Percentiles rank a stretch among this genome's conserved stretches.
phyloP scores from a whole-genome alignment of 2,329 filamentous ascomycete genomes.

The Fusarium fujikuroi region DNA sequence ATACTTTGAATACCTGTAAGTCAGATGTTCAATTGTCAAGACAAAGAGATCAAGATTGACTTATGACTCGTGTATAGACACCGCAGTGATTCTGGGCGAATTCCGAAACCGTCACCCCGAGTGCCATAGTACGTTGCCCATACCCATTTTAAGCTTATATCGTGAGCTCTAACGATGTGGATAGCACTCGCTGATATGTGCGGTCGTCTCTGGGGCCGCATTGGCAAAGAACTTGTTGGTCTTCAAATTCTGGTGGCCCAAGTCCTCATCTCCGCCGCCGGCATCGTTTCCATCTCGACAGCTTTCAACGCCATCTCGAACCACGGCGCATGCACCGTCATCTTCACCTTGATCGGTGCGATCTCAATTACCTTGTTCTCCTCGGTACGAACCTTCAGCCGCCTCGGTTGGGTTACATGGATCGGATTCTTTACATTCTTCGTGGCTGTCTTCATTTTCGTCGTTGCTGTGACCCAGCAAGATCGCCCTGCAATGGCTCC shows the following conservation, averaged over 20 bases:
- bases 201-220: background rate
- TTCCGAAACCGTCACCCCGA: constrained; percentile 1
- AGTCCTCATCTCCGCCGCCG: background rate
- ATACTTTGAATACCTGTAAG: background rate
- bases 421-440: background rate
- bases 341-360: background rate
- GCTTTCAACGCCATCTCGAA: constrained; percentile 2
- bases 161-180: background rate
- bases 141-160: background rate
- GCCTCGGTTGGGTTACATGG: background rate
- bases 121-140: background rate
- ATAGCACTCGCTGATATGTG: constrained; percentile 5
- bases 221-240: background rate
- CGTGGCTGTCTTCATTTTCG: constrained; percentile 1
- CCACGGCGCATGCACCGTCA: background rate
- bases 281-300: background rate
- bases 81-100: background rate
- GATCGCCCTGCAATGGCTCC: constrained; percentile 1
- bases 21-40: fast-evolving
- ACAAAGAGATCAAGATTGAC: too few species aligned
- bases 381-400: background rate
- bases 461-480: background rate
- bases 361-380: background rate
- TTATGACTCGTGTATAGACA: background rate
- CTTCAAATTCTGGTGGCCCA: background rate